Percentiles rank a stretch among this genome's conserved stretches.
phyloP scores from a whole-genome alignment of 2,329 filamentous ascomycete species.

The Aspergillus caelatus region DNA sequence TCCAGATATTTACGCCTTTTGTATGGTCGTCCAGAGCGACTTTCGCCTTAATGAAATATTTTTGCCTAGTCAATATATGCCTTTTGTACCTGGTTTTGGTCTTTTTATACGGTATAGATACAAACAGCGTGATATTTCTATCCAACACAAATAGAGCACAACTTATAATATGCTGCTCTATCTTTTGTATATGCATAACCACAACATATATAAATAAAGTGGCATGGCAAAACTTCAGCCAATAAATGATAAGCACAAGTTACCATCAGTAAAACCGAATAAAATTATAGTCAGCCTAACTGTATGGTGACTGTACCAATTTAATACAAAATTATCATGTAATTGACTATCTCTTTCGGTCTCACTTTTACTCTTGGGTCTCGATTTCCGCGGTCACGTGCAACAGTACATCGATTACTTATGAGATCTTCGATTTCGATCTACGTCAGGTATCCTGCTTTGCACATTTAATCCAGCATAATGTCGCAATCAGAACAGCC shows the following conservation, averaged over 20 bases:
- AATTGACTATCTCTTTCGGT: neutral
- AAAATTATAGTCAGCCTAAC: neutral
- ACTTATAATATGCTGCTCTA: neutral
- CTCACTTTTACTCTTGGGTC: neutral
- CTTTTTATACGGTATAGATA: neutral
- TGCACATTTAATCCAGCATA: neutral
- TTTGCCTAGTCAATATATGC: neutral
- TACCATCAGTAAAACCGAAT: neutral
- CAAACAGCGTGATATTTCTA: neutral
- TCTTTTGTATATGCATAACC: neutral
- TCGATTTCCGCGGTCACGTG: conserved; percentile 16
- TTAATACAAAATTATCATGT: neutral
- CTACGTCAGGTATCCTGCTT: neutral
- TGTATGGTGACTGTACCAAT: neutral
- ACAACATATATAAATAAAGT: neutral
- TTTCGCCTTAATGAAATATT: neutral
- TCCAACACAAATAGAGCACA: neutral
- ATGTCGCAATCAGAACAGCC: conserved; percentile 39
- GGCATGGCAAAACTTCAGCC: neutral
- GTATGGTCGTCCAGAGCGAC: neutral
- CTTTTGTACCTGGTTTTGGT: neutral
- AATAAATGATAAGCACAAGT: neutral
- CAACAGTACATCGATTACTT: conserved; percentile 15
- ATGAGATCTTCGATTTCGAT: conserved; percentile 2
- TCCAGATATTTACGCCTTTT: neutral